A percentile compares a stretch with the other conserved stretches of the same genome.
These are phyloP conservation scores for Lenzites betulinus DNA, from an alignment of 768 basidiomycete species.

Conservation along the genomic window DNA sequence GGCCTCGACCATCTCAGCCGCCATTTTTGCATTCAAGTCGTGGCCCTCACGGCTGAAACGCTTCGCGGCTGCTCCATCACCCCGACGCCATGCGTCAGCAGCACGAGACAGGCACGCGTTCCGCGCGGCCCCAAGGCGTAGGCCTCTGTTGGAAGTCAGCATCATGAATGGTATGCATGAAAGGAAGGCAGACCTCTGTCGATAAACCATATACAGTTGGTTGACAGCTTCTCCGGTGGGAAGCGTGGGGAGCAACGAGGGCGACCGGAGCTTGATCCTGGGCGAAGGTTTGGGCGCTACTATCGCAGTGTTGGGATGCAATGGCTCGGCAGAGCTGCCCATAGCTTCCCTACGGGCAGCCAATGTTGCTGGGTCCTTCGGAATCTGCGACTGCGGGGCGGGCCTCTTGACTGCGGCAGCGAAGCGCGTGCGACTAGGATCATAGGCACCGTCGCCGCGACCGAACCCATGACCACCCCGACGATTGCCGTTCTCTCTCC, in stretches of 20 bases:
- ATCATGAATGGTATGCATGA: not conserved
- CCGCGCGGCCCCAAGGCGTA: slow-evolving; percentile 90
- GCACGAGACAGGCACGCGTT: slow-evolving; percentile 95
- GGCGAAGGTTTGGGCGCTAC: slow-evolving; percentile 83
- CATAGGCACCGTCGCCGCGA: slow-evolving; percentile 48
- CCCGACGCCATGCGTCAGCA: slow-evolving; percentile 93
- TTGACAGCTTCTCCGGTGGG: slow-evolving; percentile 82
- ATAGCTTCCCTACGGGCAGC: slow-evolving; percentile 58
- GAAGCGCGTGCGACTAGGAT: slow-evolving; percentile 89
- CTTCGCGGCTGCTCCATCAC: slow-evolving; percentile 95
- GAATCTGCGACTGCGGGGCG: slow-evolving; percentile 24
- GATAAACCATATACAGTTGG: slow-evolving; percentile 84
- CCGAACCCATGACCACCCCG: slow-evolving; percentile 41
- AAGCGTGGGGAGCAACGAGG: slow-evolving; percentile 84
- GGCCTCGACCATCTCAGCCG: slow-evolving; percentile 79
- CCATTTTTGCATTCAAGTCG: slow-evolving; percentile 91
- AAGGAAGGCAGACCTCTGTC: slow-evolving; percentile 41
- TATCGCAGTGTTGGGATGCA: slow-evolving; percentile 67
- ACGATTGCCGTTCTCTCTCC: slow-evolving; percentile 32
- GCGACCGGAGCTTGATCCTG: slow-evolving; percentile 80
- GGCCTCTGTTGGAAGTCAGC: slow-evolving; percentile 48
- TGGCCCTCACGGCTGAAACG: slow-evolving; percentile 93
- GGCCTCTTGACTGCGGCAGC: slow-evolving; percentile 86
- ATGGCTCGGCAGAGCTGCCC: slow-evolving; percentile 59
- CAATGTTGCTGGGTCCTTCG: slow-evolving; percentile 39